Percentiles rank a stretch among this genome's conserved stretches.
Conservation (phyloP, 768 basidiomycete species). For the Naganishia onofrii region DNA sequence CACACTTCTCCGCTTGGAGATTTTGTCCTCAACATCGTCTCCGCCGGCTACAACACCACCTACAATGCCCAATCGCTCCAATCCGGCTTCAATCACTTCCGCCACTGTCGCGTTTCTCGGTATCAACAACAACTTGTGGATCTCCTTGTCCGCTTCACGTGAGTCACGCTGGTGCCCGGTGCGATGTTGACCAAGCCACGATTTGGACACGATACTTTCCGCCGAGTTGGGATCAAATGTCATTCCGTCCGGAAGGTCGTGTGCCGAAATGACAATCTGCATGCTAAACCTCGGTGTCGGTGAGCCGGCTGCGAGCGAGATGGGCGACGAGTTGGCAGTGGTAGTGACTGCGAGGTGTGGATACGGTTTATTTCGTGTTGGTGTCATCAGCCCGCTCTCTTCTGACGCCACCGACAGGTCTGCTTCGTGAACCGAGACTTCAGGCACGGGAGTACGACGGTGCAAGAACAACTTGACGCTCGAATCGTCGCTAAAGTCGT, state of each 20-base stretch:
- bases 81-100: slow-evolving; percentile 86
- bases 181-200: slow-evolving; percentile 35
- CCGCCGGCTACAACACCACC: slow-evolving; percentile 99
- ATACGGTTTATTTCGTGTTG: slow-evolving; percentile 22
- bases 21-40: slow-evolving; percentile 94
- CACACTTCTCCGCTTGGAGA: slow-evolving; percentile 72
- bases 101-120: slow-evolving; percentile 94
- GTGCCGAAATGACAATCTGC: slow-evolving; percentile 79
- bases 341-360: background rate
- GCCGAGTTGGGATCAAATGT: slow-evolving; percentile 79
- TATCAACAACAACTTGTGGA: slow-evolving; percentile 79
- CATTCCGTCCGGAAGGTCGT: slow-evolving; percentile 91
- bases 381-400: background rate
- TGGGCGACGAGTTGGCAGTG: background rate
- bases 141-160: slow-evolving; percentile 56
- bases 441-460: background rate
- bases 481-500: slow-evolving; percentile 95
- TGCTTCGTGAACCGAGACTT: background rate
- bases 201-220: slow-evolving; percentile 85
- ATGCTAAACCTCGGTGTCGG: slow-evolving; percentile 81
- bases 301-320: slow-evolving; percentile 59
- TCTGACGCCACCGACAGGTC: background rate
- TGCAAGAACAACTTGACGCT: slow-evolving; percentile 96
- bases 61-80: slow-evolving; percentile 89
- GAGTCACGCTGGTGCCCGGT: background rate